Base-by-base conservation (phyloP, 805 yeast species). In the Kazachstania kunashirensis region DNA sequence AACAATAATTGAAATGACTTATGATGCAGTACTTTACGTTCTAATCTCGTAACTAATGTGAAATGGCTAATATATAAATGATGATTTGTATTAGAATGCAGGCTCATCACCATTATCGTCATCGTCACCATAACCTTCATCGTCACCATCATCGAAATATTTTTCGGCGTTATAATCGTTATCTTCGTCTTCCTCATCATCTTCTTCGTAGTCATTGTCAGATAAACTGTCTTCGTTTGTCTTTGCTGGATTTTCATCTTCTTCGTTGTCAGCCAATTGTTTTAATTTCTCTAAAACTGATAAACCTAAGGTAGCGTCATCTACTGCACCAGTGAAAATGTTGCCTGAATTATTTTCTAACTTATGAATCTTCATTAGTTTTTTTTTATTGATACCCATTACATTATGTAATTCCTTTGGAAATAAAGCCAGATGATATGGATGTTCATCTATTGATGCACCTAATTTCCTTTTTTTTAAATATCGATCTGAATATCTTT, bases 401-500 rank as follows among this genome's bases (percentile, higher is more conserved):
- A 78, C 82, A 14, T 68, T 61, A 46, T 79, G 77, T 38, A 88
- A 62, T 54, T 88, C 96, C 13, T 66, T 69, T 1, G 96, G 96
- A 52, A 85, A 81, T 44, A 83, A 68, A 37, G 73, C 75, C 7
- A 75, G 50, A 38, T 71, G 70, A 54, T 78, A 84, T 2, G 94
- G 94, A 60, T 82, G 86, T 36, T 81, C 86, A 42, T 77, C 80
- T 7, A 80, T 71, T 2, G 88, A 77, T 35, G 79, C 33, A 24
- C 38, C 36, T 13, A 12, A 79, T 71, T 49, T 72, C 75, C 38
- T 83, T 71, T 48, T 75, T 54, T 79, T 79, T 45, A 79, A 65
- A 59, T 83, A 88, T 54, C 68, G 69, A 57, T 88, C 96, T 2
- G 94, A 76, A 53, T 84, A 84, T 49, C 96, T 69, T 52, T 78